Base-by-base conservation (phyloP, 495 filamentous ascomycete genomes). In the Sporormia fimetaria region DNA sequence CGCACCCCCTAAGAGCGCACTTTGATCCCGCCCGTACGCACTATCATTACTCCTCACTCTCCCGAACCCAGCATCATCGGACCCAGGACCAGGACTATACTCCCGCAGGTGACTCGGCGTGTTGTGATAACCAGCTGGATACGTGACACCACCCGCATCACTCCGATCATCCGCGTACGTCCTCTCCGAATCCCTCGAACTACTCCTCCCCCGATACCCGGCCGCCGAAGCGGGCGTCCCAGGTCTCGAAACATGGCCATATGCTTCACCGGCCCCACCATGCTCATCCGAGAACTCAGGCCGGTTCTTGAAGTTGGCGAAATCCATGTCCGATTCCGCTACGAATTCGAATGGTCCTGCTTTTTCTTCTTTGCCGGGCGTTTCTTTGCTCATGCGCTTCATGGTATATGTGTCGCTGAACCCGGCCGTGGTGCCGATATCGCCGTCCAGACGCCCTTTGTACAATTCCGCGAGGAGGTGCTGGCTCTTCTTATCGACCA, bases 401-500 rank as follows among this genome's bases (percentile, higher is more conserved):
- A 98, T 73, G 2, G 76, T 71, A 49, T 75, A 78, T 29, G 68
- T 61, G 33, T 81, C 81, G 44, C 68, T 70, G 31, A 71, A 74
- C 8, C 66, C 71, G 15, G 53, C 57, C 2, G 45, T 55, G 7
- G 17, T 37, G 14, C 71, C 65, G 0, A 68, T 66, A 37, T 73
- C 68, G 32, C 67, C 56, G 28, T 70, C 68, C n/a, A 92, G 65
- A 6, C 86, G 76, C 10, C 87, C 90, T 9, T 74, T 73, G 51
- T 94, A 94, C 47, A 96, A 68, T 29, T 78, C 71, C 24, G 76
- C 77, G 23, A 98, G 71, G 24, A 84, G 69, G 35, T 86, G 82
- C 43, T 86, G 78, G 12, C 86, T 84, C 57, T 80, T 88, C 27
- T 83, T 83, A 47, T 90, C 81, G 8, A 98, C 88, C 90, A 98